Base-by-base conservation (phyloP, 2,329 filamentous ascomycete genomes). In the Chaetomiaceae sp. region DNA sequence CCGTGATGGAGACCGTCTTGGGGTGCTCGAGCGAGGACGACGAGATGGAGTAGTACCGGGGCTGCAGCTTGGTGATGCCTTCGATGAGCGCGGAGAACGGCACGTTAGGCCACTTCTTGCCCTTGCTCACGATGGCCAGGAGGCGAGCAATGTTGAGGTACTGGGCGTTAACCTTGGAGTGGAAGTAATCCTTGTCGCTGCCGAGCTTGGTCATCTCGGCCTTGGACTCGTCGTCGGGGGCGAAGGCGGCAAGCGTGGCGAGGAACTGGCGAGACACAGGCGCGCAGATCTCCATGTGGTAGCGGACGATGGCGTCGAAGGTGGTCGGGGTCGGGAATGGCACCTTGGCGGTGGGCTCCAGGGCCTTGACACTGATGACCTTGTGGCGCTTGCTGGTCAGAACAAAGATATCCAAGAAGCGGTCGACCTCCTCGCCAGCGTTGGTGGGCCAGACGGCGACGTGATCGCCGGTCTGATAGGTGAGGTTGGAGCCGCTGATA, bases 21-120 rank as follows among this genome's bases (percentile, higher is more conserved):
- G 94, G 91, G 69, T 99, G 91, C 15, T 95, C 91, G 8, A 91
- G 71, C 6, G 94, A 96, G 1, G 94, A 97, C 1, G 95, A 99
- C 2, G 94, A 99, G 71, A 99, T 99, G 46, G 95, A 99, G 77
- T 99, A 99, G 79, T 97, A 99, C 46, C 94, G 89, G 36, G 94
- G 92, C 72, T 99, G 94, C 53, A 99, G 84, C 78, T 96, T 97
- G 73, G 85, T 89, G 57, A 99, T 73, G 61, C 90, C 88, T 77
- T 99, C 94, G 61, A 99, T 91, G 64, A 97, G 85, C 64, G 91
- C 85, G 8, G 94, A 96, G 75, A 99, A 97, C 15, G 94, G 95
- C 52, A 96, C 84, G 51, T 84, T 85, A 51, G 82, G 76, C 88
- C 94, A 99, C 55, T 83, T 83, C 71, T 88, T 76, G 45, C 87